Base-by-base conservation (phyloP, 2,329 filamentous ascomycete genomes). In the Scortechinia acanthostroma region DNA sequence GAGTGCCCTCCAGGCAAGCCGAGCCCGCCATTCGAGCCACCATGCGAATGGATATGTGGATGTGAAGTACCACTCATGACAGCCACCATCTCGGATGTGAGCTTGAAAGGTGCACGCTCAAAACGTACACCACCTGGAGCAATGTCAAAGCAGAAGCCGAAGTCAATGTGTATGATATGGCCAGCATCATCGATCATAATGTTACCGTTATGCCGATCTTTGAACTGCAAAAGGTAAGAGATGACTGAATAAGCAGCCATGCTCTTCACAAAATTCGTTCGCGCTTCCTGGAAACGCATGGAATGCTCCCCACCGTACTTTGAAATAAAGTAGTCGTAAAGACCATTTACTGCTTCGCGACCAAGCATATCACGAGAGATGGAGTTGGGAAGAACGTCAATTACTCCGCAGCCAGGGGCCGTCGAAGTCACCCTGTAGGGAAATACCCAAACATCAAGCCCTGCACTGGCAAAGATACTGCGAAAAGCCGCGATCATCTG, bases 161-260 rank as follows among this genome's bases (percentile, higher is more conserved):
- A 98, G 63, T 98, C 93, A 54, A 98, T 97, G 69, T 98, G 93
- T 45, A 98, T 78, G 57, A 98, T 95, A 65, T 98, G 93, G 3
- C 94, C 93, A 1, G 86, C 88, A 57, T 96, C 91, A 62, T 98
- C 91, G 51, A 98, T 83, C 94, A 98, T 98, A 71, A 98, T 98
- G 71, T 98, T 98, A 50, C 93, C 93, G 63, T 98, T 98, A 69
- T 98, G 93, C 2, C 93, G 84, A 61, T 99, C 93, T 65, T 99
- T 99, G 82, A 99, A 97, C 58, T 98, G 94, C 28, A 98, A 71
- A 14, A 98, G 73, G 68, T 95, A 98, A 0, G 89, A 94, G 52
- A 98, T 97, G 56, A 98, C 85, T 16, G 88, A 94, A 70, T 98
- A 98, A 13, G 93, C 94, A 0, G 94, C 93, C 93, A 98, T 97